Evolutionary conservation across 768 basidiomycete genomes (phyloP).

Genomic region (Solioccasus polychromus): DNA sequence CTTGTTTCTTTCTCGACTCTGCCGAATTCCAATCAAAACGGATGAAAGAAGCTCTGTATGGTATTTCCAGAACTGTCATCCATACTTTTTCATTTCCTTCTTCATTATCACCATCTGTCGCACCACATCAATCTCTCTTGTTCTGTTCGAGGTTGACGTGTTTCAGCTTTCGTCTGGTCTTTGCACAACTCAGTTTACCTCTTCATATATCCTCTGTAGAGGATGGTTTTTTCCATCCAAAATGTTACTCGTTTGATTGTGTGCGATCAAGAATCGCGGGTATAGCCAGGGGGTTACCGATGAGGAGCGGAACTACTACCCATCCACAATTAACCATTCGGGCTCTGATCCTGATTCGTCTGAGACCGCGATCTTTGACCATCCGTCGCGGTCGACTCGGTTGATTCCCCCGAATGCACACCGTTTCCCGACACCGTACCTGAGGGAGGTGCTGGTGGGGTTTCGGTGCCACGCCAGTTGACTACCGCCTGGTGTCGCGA

Average conservation of each 20-base stretch:
- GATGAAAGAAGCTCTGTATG: conserved; percentile 34
- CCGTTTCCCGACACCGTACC: conserved; percentile 42
- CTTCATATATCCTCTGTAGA: conserved; percentile 32
- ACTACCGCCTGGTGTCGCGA: conserved; percentile 63
- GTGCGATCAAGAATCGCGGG: conserved; percentile 6
- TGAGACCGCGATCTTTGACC: conserved; percentile 67
- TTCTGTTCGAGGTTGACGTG: conserved; percentile 25
- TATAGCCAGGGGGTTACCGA: conserved; percentile 22
- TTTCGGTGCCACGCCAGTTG: conserved; percentile 50
- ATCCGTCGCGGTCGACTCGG: conserved; percentile 50
- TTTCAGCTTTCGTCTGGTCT: conserved; percentile 18
- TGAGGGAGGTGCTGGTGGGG: conserved; percentile 34
- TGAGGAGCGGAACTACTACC: conserved; percentile 23
- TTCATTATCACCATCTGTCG: conserved; percentile 21
- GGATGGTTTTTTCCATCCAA: conserved; percentile 26
- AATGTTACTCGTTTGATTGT: conserved; percentile 21
- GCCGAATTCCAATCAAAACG: conserved; percentile 32
- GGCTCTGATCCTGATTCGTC: conserved; percentile 77
- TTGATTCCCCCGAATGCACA: conserved; percentile 40
- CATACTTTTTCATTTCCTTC: conserved; percentile 27
- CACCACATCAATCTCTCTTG: conserved; percentile 19
- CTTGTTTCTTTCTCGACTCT: conserved; percentile 25
- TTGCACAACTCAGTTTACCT: conserved; percentile 18
- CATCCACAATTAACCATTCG: conserved; percentile 85
- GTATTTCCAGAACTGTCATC: conserved; percentile 30